Evolutionary conservation across 2,329 filamentous ascomycete species (phyloP).

Genomic region (Fusarium sulawesiense): DNA sequence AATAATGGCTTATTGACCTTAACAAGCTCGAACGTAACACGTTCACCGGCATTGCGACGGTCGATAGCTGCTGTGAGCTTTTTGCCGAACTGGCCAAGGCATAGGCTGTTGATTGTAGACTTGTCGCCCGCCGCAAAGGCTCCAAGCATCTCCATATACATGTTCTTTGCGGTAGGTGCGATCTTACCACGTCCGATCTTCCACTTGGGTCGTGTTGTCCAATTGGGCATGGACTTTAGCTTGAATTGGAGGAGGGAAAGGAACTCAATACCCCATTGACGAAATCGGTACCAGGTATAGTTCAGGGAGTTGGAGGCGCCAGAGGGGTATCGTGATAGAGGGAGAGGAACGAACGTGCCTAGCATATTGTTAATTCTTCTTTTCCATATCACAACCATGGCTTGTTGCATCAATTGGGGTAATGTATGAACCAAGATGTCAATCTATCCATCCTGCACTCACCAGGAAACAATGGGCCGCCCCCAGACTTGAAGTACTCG

Average conservation of each 20-base stretch:
- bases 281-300: constrained; percentile 54
- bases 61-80: constrained; percentile 66
- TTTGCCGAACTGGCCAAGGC: constrained; percentile 62
- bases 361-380: background rate
- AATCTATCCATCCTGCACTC: constrained; percentile 24
- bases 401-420: constrained; percentile 10
- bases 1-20: constrained; percentile 57
- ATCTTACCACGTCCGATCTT: constrained; percentile 57
- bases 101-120: constrained; percentile 62
- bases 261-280: constrained; percentile 52
- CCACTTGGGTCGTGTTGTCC: constrained; percentile 57
- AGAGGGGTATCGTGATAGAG: constrained; percentile 51
- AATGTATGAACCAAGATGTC: background rate
- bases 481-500: constrained; percentile 51
- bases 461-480: constrained; percentile 52
- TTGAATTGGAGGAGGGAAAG: constrained; percentile 54
- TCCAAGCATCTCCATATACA: constrained; percentile 71
- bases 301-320: constrained; percentile 45
- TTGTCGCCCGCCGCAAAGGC: constrained; percentile 70
- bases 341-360: constrained; percentile 63
- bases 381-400: background rate
- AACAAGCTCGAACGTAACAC: constrained; percentile 66
- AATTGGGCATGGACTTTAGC: constrained; percentile 58
- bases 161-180: constrained; percentile 64
- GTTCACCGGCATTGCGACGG: constrained; percentile 59